Percentiles rank a stretch among this genome's conserved stretches.
Conservation (phyloP, 345 rosid genomes). For the Ailanthus altissimus region DNA sequence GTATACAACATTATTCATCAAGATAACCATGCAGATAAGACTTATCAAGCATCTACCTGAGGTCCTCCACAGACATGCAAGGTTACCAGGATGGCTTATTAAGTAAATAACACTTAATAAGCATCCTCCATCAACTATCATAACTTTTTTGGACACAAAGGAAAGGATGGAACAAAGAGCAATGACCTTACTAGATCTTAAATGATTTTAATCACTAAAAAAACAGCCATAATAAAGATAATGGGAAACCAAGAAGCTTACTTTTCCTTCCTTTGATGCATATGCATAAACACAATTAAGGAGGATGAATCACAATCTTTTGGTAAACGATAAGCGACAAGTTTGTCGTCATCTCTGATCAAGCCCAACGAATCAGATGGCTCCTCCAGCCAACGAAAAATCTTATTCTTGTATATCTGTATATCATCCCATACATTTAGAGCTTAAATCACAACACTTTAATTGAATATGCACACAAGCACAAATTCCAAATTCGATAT, state of each 20-base stretch:
- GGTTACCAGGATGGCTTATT: neutral
- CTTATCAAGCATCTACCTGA: neutral
- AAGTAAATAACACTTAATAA: neutral
- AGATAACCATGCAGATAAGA: neutral
- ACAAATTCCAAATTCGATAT: neutral
- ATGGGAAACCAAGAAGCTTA: slow-evolving; percentile 27
- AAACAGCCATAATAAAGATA: slow-evolving; percentile 6
- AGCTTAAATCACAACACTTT: slow-evolving; percentile 9
- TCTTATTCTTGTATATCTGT: slow-evolving; percentile 50
- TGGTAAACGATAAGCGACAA: slow-evolving; percentile 62
- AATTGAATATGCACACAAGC: neutral
- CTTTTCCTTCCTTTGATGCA: slow-evolving; percentile 47
- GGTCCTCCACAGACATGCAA: neutral
- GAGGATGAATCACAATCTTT: slow-evolving; percentile 42
- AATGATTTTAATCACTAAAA: slow-evolving; percentile 1
- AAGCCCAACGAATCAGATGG: slow-evolving; percentile 55
- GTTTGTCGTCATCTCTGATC: slow-evolving; percentile 64
- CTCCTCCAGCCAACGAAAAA: slow-evolving; percentile 51
- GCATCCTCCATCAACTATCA: neutral
- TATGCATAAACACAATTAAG: slow-evolving; percentile 53
- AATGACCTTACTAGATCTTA: neutral
- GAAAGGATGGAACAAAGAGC: neutral
- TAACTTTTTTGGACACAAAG: neutral
- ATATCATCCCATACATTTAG: slow-evolving; percentile 16
- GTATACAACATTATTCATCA: neutral